A percentile compares a stretch with the other conserved stretches of the same genome.
Evolutionary conservation across 75 land plant species (phyloP).

Genomic region (Sequoia sempervirens): DNA sequence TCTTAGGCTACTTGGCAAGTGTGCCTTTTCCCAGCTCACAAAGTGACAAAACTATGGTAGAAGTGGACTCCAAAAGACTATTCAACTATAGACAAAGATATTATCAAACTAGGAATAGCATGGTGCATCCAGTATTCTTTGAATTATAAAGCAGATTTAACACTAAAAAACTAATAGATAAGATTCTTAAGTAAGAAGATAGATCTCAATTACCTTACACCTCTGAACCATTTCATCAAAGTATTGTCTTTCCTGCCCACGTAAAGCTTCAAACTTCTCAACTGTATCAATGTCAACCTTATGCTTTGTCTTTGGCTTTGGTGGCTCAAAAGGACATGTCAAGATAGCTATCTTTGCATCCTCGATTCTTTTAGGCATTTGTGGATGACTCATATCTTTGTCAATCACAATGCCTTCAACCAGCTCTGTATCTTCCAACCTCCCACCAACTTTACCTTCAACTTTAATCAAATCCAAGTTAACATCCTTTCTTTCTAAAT

Average conservation of each 20-base stretch:
- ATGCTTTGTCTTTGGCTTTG: slow-evolving; percentile 99
- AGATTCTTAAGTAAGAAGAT: background rate
- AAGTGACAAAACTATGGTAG: background rate
- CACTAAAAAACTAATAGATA: background rate
- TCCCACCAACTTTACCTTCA: slow-evolving; percentile 97
- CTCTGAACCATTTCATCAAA: slow-evolving; percentile 98
- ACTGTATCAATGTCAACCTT: slow-evolving; percentile 97
- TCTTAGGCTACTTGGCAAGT: background rate
- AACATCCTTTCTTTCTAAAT: slow-evolving; percentile 94
- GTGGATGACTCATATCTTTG: slow-evolving; percentile 99
- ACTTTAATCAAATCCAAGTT: slow-evolving; percentile 95
- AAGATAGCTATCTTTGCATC: slow-evolving; percentile 95
- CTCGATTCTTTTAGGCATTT: slow-evolving; percentile 92
- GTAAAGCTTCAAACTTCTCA: slow-evolving; percentile 93
- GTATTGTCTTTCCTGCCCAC: slow-evolving; percentile 81
- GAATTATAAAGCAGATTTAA: background rate
- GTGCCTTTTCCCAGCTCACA: background rate
- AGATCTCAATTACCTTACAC: slow-evolving; percentile 67
- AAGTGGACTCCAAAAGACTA: background rate
- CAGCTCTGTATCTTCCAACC: slow-evolving; percentile 89
- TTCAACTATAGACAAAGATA: background rate
- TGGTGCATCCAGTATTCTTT: background rate
- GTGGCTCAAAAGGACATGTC: slow-evolving; percentile 99
- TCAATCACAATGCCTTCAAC: slow-evolving; percentile 89
- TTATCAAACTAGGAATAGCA: background rate